Base-by-base conservation (phyloP, 1,139 yeast species). In the Pichia norvegensis region DNA sequence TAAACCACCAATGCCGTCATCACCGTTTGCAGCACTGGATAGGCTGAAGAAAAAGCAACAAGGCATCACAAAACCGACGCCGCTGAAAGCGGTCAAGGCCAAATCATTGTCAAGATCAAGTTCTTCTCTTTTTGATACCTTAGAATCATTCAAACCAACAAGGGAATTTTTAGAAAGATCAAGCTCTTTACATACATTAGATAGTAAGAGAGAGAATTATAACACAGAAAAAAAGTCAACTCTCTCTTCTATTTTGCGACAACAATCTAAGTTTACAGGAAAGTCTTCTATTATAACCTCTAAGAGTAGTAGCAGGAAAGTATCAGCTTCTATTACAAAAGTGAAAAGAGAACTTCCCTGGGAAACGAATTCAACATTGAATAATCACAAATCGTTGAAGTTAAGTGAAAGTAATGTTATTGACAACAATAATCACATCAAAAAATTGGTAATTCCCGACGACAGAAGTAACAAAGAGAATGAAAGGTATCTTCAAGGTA, bases 11-110 rank as follows among this genome's bases (percentile, higher is more conserved):
- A 31, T 31, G 35, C 9, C 44, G 40, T 38, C 55, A 1, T 52
- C 56, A 3, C 52, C 53, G 16, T 50, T 52, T 40, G 45, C 54
- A 3, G 46, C 46, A 17, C 37, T 51, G 33, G 55, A 53, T 33
- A 47, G 36, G 29, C 43, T 44, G 33, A 49, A 41, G 35, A 43
- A 17, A 17, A 47, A 41, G 17, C n/a, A 21, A 29, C 16, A 33
- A 21, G 22, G 25, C 19, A 10, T 35, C 13, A 20, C 37, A 9
- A 35, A 19, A 17, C 37, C 36, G 9, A 27, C 31, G 2, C 31
- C n/a, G 31, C 7, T 33, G 20, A 35, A 35, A 20, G 37, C 37
- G 3, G 37, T 35, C 7, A 35, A 35, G 20, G 17, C 37, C 10
- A 35, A 35, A 35, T 20, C 37, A 16, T 13, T 35, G 16, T 35